phyloP scores from a whole-genome alignment of 768 basidiomycete genomes.

The Naganishia kalamii region DNA sequence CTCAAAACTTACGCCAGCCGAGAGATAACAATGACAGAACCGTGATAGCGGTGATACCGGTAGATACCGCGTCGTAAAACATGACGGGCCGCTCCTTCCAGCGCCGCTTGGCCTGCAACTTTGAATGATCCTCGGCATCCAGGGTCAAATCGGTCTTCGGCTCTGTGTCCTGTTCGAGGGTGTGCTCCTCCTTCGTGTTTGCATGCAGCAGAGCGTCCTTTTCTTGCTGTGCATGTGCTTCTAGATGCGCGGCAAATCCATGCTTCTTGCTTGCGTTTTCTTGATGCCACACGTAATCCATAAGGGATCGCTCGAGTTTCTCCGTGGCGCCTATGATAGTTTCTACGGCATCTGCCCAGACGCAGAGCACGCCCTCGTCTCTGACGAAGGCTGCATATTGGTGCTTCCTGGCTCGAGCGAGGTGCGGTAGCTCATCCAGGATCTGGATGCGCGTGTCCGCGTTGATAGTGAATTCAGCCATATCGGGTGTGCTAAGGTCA shows the following conservation, averaged over 20 bases:
- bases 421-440: conserved; percentile 66
- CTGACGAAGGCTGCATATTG: conserved; percentile 84
- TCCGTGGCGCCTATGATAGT: conserved; percentile 59
- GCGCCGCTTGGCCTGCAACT: conserved; percentile 26
- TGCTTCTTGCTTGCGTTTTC: conserved; percentile 35
- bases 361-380: conserved; percentile 73
- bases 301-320: conserved; percentile 60
- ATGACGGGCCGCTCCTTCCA: conserved; percentile 36
- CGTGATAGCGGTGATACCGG: conserved; percentile 38
- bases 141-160: conserved; percentile 23
- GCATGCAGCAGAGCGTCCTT: conserved; percentile 20
- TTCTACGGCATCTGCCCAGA: conserved; percentile 77
- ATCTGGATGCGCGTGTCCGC: conserved; percentile 77
- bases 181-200: conserved; percentile 33
- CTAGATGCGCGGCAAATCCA: conserved; percentile 31
- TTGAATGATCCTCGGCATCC: conserved; percentile 39
- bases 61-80: conserved; percentile 38
- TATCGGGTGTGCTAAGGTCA: conserved; percentile 28
- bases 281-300: conserved; percentile 69
- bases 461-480: conserved; percentile 53
- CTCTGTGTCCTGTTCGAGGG: conserved; percentile 3
- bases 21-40: conserved; percentile 32
- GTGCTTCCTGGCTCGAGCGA: conserved; percentile 77
- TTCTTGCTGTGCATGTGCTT: conserved; percentile 26
- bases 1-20: conserved; percentile 46